Base-by-base conservation (phyloP, 306 rosid genomes). In the Trifolium repens region DNA sequence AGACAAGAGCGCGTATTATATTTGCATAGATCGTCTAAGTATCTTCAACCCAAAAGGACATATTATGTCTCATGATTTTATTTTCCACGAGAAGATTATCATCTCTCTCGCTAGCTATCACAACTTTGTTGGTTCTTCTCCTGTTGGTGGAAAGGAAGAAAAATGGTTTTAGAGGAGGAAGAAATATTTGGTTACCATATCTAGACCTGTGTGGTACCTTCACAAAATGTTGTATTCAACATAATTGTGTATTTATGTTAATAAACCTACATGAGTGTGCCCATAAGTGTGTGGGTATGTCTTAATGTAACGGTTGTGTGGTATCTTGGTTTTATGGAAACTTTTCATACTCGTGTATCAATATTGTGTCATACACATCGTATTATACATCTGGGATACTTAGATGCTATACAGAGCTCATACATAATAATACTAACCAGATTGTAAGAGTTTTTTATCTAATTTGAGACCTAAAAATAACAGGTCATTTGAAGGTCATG, bases 401-500 rank as follows among this genome's bases (percentile, higher is more conserved):
- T 26, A 27, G 8, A 72, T 6, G 58, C 14, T 10, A 66, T 11
- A 58, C 49, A 60, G 32, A 59, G 59, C 50, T 59, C 79, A 46
- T 77, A 16, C 57, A 47, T 39, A 2, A 60, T 49, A 61, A 16
- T 9, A 39, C 67, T 13, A 24, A 61, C 47, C 72, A 69, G 53
- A 15, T 73, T 40, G 27, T 55, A 53, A 16, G 17, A 64, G 49
- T 39, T n/a, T 17, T 17, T 30, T 30, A 30, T 30, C 34, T 43
- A 54, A 30, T 22, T 73, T 17, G 11, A 61, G 16, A 43, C 69
- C 42, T 3, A 40, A 58, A 74, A 50, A 5, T 50, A 63, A 65
- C 32, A 68, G 74, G 77, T 50, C 40, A 53, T 74, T 26, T 69
- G 34, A 63, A 52, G 73, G 27, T 22, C 16, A 64, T 3, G 11